These are phyloP conservation scores for Ascoidea rubescens DNA, from an alignment of 805 yeast species.

Conservation along the genomic window DNA sequence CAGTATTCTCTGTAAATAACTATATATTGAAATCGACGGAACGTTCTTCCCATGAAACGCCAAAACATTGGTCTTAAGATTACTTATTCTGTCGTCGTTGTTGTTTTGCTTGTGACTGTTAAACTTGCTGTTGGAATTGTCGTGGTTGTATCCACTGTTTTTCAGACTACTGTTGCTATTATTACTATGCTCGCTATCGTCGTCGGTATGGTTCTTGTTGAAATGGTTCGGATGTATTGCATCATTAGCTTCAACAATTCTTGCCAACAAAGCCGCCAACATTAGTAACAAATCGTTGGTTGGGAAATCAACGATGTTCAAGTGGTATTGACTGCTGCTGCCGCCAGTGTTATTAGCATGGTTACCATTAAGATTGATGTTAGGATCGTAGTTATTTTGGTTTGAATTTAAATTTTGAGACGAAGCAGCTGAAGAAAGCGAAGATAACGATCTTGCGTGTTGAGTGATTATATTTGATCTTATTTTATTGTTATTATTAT, in stretches of 20 bases:
- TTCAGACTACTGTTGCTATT: slow-evolving; percentile 4
- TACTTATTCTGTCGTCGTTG: slow-evolving; percentile 20
- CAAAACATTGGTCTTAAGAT: slow-evolving; percentile 53
- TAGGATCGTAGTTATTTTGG: slow-evolving; percentile 8
- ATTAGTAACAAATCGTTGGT: slow-evolving; percentile 68
- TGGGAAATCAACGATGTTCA: slow-evolving; percentile 73
- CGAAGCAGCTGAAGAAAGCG: background rate
- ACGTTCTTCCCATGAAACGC: slow-evolving; percentile 94
- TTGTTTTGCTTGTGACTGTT: slow-evolving; percentile 15
- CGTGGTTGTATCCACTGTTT: slow-evolving; percentile 7
- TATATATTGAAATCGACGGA: slow-evolving; percentile 88
- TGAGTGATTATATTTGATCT: slow-evolving; percentile 2
- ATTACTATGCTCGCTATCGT: slow-evolving; percentile 8
- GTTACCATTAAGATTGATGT: slow-evolving; percentile 4
- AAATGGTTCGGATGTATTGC: slow-evolving; percentile 58
- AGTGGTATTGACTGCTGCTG: slow-evolving; percentile 27
- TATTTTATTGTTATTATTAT: background rate
- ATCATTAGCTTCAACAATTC: slow-evolving; percentile 86
- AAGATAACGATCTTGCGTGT: background rate
- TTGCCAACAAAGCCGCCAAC: slow-evolving; percentile 75
- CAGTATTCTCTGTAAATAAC: slow-evolving; percentile 78
- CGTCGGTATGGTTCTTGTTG: slow-evolving; percentile 16
- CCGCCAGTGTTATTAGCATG: slow-evolving; percentile 11
- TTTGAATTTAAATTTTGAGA: slow-evolving; percentile 1
- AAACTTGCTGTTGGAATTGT: slow-evolving; percentile 5